Evolutionary conservation across 2,329 filamentous ascomycete species (phyloP), one percentile per base, ranked within the genome.

Genomic region (Tetracladium maxilliforme): DNA sequence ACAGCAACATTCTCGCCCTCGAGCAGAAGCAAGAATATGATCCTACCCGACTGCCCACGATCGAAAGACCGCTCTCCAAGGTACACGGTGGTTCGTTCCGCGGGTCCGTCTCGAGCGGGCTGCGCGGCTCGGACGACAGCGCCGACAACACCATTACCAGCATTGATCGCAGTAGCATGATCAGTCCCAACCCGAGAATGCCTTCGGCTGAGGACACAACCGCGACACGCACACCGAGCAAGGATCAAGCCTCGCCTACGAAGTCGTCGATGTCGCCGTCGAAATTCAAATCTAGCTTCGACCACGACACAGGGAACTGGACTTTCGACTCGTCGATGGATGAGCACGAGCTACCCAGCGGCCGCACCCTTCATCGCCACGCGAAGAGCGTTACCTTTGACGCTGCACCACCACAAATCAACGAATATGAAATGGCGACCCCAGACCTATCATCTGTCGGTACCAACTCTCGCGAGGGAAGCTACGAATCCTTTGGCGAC

Each of bases 341-440:
- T 19, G 67, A 75, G 21, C 58, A 58, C 21, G 54, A 72, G 25
- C 55, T 76, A 10, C 68, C 71, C 18, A 67, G 68, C 6, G 75
- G 78, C 27, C 71, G 70, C 35, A 65, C 63, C 9, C 61, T 84
- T 21, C 78, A 83, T 45, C 78, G 84, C 27, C 81, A 93, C 51
- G 75, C 83, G 23, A 98, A 98, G 61, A 94, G 86, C 42, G 90
- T 98, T 30, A 98, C 87, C 1, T 98, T 98, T 46, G 84, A 95
- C 52, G 79, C 77, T 19, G 84, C 82, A 3, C 87, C 87, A 13
- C 90, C 90, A 14, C 81, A 92, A 45, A 68, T 98, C 42, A 93
- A 95, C 45, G 90, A 98, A 53, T 98, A 95, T 48, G 90, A 95
- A 52, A 86, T 94, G 79, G 80, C 83, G 17, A 98, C 90, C 3